Evolutionary conservation across 202 grass and related monocot genomes (phyloP), one percentile per base, ranked within the genome.

Genomic region (Carex arenaria): DNA sequence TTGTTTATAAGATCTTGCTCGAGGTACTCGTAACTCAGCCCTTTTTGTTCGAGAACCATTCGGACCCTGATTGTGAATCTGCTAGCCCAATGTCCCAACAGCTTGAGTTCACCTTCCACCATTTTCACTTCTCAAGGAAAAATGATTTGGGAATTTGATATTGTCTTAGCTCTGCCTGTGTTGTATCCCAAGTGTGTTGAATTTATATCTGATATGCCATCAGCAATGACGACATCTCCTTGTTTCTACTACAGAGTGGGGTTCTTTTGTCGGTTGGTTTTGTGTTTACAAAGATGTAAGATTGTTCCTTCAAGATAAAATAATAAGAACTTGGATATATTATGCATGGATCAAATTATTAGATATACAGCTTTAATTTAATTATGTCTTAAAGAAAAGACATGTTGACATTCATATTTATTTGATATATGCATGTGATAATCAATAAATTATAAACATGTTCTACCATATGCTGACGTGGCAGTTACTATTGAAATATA

Each of bases 1-100:
- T 89, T 87, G 60, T 81, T 66, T 0, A 5, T 10, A 15, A 81
- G 19, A 53, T 81, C 79, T n/a, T 81, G 38, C 61, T 81, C 79
- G 15, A 81, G 36, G 11, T 81, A 66, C 36, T 81, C 38, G 2
- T 81, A 81, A 47, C 38, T 43, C 36, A 81, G n/a, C 11, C 79
- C 56, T 7, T 81, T 81, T 64, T 64, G 57, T 28, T 51, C 62
- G 5, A 81, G 36, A 10, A 64, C n/a, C 61, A 81, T 66, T 20
- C 60, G 15, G 3, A 81, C 79, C 38, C 79, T 62, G 4, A 81
- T 81, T 23, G n/a, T 61, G 0, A 18, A 81, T 26, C 61, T 19
- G 4, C 79, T 81, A 20, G 38, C 10, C 79, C 79, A 81, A 28
- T 5, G 17, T 3, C 60, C 79, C 20, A 81, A 28, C n/a, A 81